phyloP scores from a whole-genome alignment of 108 stramenopile species.

The Nitzschia sp. region DNA sequence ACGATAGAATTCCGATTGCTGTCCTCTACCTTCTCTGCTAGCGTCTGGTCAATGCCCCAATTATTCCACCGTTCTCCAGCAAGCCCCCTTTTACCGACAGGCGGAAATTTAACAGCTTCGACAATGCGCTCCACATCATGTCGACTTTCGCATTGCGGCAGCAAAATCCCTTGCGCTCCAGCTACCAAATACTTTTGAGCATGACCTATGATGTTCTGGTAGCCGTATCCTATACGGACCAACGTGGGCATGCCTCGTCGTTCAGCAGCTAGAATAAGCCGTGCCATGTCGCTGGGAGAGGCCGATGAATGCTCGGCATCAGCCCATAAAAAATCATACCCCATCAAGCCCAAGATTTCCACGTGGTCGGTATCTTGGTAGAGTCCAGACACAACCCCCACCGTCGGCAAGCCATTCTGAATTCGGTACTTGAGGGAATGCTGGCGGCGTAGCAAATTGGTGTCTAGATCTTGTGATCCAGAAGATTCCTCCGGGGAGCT shows the following conservation, averaged over 20 bases:
- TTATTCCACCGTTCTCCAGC: slow-evolving; percentile 48
- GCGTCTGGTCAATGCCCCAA: slow-evolving; percentile 27
- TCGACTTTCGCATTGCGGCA: slow-evolving; percentile 40
- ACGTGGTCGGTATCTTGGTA: slow-evolving; percentile 47
- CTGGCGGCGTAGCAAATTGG: too few relatives aligned
- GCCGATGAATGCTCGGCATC: slow-evolving; percentile 43
- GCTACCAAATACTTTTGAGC: slow-evolving; percentile 43
- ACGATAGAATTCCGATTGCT: slow-evolving; percentile 33
- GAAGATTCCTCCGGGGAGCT: too few relatives aligned
- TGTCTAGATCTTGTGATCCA: too few relatives aligned
- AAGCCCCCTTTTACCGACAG: slow-evolving; percentile 34
- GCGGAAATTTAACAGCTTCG: slow-evolving; percentile 46
- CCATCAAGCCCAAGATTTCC: slow-evolving; percentile 38
- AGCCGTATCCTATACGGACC: slow-evolving; percentile 48
- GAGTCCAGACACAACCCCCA: slow-evolving; percentile 39
- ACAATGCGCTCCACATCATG: slow-evolving; percentile 42
- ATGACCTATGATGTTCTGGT: slow-evolving; percentile 49
- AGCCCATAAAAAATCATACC: slow-evolving; percentile 48
- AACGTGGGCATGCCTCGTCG: slow-evolving; percentile 42
- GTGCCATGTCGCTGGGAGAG: slow-evolving; percentile 25
- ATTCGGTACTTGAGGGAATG: slow-evolving; percentile 36
- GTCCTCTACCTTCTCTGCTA: slow-evolving; percentile 27
- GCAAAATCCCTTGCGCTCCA: slow-evolving; percentile 43
- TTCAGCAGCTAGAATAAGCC: slow-evolving; percentile 40
- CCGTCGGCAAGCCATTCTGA: slow-evolving; percentile 16